Conservation (phyloP, 306 rosid species). For the Geum urbanum region DNA sequence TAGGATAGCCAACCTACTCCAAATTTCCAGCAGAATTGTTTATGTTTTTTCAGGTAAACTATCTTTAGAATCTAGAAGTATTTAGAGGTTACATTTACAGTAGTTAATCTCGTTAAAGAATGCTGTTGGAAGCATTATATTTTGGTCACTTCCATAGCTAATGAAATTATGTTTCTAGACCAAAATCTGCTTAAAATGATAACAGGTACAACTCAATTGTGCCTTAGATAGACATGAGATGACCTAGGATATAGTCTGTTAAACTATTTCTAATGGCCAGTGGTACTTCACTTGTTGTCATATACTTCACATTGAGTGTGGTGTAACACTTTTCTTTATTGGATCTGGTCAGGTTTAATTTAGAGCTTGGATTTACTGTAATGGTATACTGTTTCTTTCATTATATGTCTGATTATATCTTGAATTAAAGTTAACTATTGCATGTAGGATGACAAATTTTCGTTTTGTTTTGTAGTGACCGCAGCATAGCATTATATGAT, state of each 20-base stretch:
- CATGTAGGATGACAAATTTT: not conserved
- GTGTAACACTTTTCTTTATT: no score
- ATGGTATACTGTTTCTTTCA: not conserved
- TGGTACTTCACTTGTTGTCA: no score
- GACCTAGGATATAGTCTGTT: not conserved
- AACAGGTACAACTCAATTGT: not conserved
- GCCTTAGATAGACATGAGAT: not conserved
- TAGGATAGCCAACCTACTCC: not conserved
- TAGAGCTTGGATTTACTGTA: not conserved
- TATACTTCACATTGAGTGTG: no score
- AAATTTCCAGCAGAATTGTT: not conserved
- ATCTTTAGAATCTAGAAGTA: not conserved
- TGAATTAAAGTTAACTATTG: not conserved
- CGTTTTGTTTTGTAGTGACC: constrained; percentile 51
- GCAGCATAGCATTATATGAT: constrained; percentile 81
- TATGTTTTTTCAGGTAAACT: not conserved
- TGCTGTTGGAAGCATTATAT: not conserved
- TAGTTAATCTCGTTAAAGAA: not conserved
- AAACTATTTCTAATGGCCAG: not conserved
- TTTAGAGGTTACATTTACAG: no score
- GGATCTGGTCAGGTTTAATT: no score
- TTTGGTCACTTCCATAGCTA: not conserved
- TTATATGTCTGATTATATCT: not conserved
- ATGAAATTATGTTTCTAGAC: not conserved
- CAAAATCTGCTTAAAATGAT: not conserved